These are phyloP conservation scores for Pichia manshurica DNA, from an alignment of 805 yeast genomes.

Conservation along the genomic window DNA sequence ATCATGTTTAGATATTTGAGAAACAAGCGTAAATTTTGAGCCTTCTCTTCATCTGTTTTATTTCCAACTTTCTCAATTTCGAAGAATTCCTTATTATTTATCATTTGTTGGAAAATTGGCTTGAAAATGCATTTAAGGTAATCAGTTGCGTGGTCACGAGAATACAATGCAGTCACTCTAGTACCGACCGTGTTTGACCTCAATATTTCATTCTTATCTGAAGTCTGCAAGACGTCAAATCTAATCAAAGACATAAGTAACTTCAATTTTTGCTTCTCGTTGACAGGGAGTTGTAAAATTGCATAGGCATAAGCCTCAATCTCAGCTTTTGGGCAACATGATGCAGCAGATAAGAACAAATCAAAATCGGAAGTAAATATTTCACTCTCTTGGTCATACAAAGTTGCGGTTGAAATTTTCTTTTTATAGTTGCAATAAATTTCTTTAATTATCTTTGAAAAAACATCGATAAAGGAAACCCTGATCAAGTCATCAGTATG, in stretches of 20 bases:
- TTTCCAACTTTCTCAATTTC: constrained; percentile 39
- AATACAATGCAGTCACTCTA: constrained; percentile 63
- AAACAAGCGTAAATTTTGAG: constrained; percentile 42
- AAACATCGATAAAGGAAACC: constrained; percentile 70
- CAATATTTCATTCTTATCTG: constrained; percentile 64
- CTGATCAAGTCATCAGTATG: constrained; percentile 61
- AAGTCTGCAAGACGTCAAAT: constrained; percentile 56
- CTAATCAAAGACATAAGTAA: constrained; percentile 50
- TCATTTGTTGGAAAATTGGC: constrained; percentile 52
- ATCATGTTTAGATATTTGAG: constrained; percentile 50
- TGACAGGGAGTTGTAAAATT: constrained; percentile 48
- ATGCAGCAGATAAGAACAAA: constrained; percentile 48
- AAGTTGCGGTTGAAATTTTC: constrained; percentile 7
- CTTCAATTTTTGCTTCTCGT: constrained; percentile 32
- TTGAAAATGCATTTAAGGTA: constrained; percentile 50
- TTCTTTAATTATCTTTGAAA: constrained; percentile 52
- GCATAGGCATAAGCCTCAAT: constrained; percentile 68
- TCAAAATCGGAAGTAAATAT: constrained; percentile 31
- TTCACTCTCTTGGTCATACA: constrained; percentile 12
- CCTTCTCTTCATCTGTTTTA: constrained; percentile 34
- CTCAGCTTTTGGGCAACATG: constrained; percentile 60
- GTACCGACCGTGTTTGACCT: constrained; percentile 82
- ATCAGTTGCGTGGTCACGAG: constrained; percentile 57
- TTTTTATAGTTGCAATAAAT: constrained; percentile 19
- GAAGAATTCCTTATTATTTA: constrained; percentile 44